These are phyloP conservation scores for Aspergillus awamori DNA, from an alignment of 2,329 filamentous ascomycete genomes.

Conservation along the genomic window DNA sequence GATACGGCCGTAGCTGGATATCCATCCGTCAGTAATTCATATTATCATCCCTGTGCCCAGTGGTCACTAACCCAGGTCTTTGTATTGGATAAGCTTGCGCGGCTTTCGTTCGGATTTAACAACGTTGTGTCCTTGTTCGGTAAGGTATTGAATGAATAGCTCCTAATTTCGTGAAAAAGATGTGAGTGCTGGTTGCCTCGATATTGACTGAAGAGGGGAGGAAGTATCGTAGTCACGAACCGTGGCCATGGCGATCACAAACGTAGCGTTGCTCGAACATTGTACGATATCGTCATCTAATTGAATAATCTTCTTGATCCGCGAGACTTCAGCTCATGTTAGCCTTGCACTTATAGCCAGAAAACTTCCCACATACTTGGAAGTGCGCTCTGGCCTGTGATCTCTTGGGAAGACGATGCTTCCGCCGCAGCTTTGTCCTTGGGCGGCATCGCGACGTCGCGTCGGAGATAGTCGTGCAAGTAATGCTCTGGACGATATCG, in stretches of 20 bases:
- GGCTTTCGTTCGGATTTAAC: conserved; percentile 91
- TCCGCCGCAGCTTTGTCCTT: conserved; percentile 74
- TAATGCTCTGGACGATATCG: not conserved
- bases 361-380: conserved; percentile 65
- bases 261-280: conserved; percentile 92
- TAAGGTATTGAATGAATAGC: conserved; percentile 92
- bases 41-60: not conserved
- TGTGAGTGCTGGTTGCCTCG: conserved; percentile 9
- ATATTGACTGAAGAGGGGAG: not conserved
- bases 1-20: conserved; percentile 75
- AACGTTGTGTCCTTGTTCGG: conserved; percentile 81
- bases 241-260: conserved; percentile 88
- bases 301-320: conserved; percentile 93
- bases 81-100: conserved; percentile 91
- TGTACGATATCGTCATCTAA: conserved; percentile 82
- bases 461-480: not conserved
- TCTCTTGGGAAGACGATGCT: conserved; percentile 70
- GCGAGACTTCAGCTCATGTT: conserved; percentile 65
- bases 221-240: conserved; percentile 50
- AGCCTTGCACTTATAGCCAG: not conserved
- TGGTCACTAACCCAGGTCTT: conserved; percentile 71
- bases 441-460: conserved; percentile 70
- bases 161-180: conserved; percentile 59
- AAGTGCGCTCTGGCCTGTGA: conserved; percentile 81
- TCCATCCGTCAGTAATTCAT: conserved; percentile 11